These are phyloP conservation scores for Geotrichum candidum DNA, from an alignment of 1,139 yeast genomes.

Conservation along the genomic window DNA sequence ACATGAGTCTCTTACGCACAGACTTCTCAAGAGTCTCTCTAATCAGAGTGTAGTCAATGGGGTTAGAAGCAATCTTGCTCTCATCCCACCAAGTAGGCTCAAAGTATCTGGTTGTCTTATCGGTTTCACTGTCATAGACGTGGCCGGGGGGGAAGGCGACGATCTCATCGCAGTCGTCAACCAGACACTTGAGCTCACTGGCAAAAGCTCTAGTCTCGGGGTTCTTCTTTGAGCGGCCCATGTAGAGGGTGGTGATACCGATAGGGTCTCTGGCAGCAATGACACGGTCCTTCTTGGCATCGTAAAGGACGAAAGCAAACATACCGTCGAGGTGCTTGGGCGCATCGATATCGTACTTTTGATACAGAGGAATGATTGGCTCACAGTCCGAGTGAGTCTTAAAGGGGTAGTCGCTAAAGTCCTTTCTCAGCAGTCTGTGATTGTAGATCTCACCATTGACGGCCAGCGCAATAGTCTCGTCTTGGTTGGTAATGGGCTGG, in stretches of 20 bases:
- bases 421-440: slow-evolving; percentile 81
- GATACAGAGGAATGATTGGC: slow-evolving; percentile 86
- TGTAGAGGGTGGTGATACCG: slow-evolving; percentile 92
- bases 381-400: slow-evolving; percentile 94
- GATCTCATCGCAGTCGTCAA: slow-evolving; percentile 90
- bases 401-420: slow-evolving; percentile 64
- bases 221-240: slow-evolving; percentile 71
- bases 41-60: slow-evolving; percentile 63
- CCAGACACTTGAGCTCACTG: slow-evolving; percentile 86
- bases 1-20: slow-evolving; percentile 97
- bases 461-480: slow-evolving; percentile 65
- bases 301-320: slow-evolving; percentile 94
- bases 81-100: slow-evolving; percentile 94
- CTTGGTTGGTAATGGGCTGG: slow-evolving; percentile 85
- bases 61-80: slow-evolving; percentile 60
- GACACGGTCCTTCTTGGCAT: slow-evolving; percentile 74
- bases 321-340: slow-evolving; percentile 94
- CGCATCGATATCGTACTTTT: slow-evolving; percentile 81
- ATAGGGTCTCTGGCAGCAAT: slow-evolving; percentile 98
- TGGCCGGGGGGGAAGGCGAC: slow-evolving; percentile 98
- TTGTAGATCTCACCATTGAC: slow-evolving; percentile 98
- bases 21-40: slow-evolving; percentile 86
- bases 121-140: slow-evolving; percentile 87
- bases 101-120: slow-evolving; percentile 78
- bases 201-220: slow-evolving; percentile 85